Evolutionary conservation across 306 rosid species (phyloP).

Genomic region (Inga oerstediana): DNA sequence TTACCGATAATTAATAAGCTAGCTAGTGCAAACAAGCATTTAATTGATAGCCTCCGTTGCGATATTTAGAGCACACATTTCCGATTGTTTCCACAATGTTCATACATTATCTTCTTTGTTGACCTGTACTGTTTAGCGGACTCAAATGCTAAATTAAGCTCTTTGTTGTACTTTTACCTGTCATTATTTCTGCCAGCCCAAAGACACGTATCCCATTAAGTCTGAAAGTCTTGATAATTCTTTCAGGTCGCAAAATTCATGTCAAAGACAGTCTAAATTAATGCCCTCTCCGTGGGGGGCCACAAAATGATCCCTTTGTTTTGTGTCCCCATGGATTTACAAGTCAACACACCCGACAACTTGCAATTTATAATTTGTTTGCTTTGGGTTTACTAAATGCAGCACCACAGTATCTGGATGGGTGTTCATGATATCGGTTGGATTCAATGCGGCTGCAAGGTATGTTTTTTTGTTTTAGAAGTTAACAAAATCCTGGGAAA

Average conservation of each 20-base stretch:
- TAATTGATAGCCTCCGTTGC: too few species aligned
- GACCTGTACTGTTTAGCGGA: background rate
- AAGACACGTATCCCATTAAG: background rate
- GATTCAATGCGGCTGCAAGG: slow-evolving; percentile 92
- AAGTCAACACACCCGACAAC: background rate
- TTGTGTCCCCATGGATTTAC: background rate
- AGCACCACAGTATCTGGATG: slow-evolving; percentile 69
- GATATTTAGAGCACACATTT: too few species aligned
- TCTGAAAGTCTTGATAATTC: background rate
- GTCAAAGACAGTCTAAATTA: background rate
- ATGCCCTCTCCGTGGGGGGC: background rate
- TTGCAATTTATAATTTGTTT: too few species aligned
- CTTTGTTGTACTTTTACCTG: background rate
- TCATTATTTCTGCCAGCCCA: background rate
- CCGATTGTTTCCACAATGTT: too few species aligned
- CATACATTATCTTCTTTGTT: too few species aligned
- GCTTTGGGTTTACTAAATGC: slow-evolving; percentile 29
- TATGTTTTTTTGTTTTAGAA: background rate
- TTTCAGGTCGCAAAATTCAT: background rate
- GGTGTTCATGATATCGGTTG: slow-evolving; percentile 83
- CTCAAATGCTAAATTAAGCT: background rate
- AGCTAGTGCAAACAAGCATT: too few species aligned
- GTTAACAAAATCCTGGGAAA: background rate
- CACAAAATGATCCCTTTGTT: background rate
- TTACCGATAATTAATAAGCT: too few species aligned